Base-by-base conservation (phyloP, 495 filamentous ascomycete species). In the Rhypophila decipiens region DNA sequence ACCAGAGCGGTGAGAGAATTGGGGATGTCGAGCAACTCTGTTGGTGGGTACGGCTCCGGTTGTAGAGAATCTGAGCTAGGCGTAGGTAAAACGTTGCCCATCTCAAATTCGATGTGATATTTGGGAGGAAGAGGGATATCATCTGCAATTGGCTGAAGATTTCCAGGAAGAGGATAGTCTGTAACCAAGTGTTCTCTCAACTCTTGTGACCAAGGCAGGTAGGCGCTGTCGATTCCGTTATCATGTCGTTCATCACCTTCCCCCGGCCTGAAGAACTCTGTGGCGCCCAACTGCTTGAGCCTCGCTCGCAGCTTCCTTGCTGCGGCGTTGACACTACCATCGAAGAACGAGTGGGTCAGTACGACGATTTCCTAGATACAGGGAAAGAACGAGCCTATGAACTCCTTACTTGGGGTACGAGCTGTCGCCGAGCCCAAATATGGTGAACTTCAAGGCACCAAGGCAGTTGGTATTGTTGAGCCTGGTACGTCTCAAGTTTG, bases 191-290 rank as follows among this genome's bases (percentile, higher is more conserved):
- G 67, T 22, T 73, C 73, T 41, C 76, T 75, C 18, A 97, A 71
- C 37, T 77, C 78, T 2, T 76, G 63, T 12, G 78, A 75, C 90
- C 91, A 97, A 5, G 85, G 78, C 35, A 90, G 64, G 52, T 93
- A 94, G 15, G 78, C 79, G 23, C 86, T 88, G 61, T 97, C 90
- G 31, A 90, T 68, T 21, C 93, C 93, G 73, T 96, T 89, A 31
- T 84, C 77, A 76, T 96, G 87, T 57, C 90, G 86, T 51, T 96
- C 89, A 61, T 99, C 94, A 33, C 82, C 88, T 61, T 97, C 93
- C 2, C 87, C 91, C 35, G 82, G 73, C 19, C 79, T 78, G 55
- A 83, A 85, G 50, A 90, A 75, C 47, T 91, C 84, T 36, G 75
- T 73, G 4, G 87, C 94, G 1, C 93, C 90, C 5, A 99, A 75